Conservation (phyloP, 805 yeast genomes). For the Wickerhamomyces chambardii region DNA sequence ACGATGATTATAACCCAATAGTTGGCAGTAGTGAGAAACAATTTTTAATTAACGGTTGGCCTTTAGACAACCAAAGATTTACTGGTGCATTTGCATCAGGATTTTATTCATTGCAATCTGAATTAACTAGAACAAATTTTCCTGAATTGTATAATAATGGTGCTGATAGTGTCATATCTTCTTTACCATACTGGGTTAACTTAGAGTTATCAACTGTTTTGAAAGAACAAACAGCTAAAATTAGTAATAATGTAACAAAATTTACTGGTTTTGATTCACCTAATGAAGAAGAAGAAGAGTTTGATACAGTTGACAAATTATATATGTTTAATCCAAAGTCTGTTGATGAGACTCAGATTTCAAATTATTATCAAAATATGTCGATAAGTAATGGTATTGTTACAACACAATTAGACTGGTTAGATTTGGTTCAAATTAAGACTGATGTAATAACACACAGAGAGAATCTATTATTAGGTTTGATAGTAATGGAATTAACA, state of each 20-base stretch:
- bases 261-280: no score
- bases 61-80: constrained; percentile 56
- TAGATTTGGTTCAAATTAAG: constrained; percentile 34
- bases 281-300: constrained; percentile 15
- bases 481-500: constrained; percentile 39
- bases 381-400: constrained; percentile 60
- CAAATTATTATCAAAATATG: constrained; percentile 54
- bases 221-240: neutral
- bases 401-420: constrained; percentile 59
- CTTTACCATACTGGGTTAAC: constrained; percentile 75
- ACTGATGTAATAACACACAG: constrained; percentile 57
- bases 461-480: constrained; percentile 43
- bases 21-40: constrained; percentile 23
- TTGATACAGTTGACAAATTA: neutral
- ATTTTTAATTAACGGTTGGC: constrained; percentile 62
- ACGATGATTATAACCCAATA: constrained; percentile 39
- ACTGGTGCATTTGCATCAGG: constrained; percentile 78
- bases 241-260: no score
- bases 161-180: constrained; percentile 62
- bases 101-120: constrained; percentile 53
- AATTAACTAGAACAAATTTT: constrained; percentile 54
- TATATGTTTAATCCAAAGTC: constrained; percentile 23
- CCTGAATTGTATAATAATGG: constrained; percentile 65
- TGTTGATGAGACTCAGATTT: constrained; percentile 24
- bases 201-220: constrained; percentile 26